Evolutionary conservation across 1,284 basidiomycete species (phyloP).

Genomic region (Leccinum proliferum): DNA sequence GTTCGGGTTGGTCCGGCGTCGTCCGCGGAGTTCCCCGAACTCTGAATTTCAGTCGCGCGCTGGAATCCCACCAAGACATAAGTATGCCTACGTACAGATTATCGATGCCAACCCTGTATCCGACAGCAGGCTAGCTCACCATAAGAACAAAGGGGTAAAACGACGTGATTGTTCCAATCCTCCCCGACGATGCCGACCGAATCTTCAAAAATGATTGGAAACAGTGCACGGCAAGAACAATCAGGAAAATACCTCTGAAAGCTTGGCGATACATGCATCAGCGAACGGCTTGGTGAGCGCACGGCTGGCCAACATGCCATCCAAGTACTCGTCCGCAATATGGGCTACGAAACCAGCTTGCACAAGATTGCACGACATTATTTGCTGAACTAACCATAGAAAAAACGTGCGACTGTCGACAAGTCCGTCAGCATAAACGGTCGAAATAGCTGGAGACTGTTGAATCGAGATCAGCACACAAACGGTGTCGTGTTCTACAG

Average conservation of each 20-base stretch:
- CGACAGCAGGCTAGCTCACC: too few species aligned
- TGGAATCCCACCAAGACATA: too few species aligned
- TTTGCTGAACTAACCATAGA: slow-evolving; percentile 79
- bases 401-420: slow-evolving; percentile 80
- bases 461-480: slow-evolving; percentile 8
- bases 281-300: slow-evolving; percentile 61
- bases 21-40: too few species aligned
- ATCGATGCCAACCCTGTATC: too few species aligned
- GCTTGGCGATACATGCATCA: slow-evolving; percentile 60
- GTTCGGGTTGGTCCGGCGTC: too few species aligned
- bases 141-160: too few species aligned
- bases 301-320: slow-evolving; percentile 65
- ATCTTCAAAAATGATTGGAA: slow-evolving; percentile 38
- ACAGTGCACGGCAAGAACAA: not conserved
- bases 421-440: slow-evolving; percentile 79
- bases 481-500: not conserved
- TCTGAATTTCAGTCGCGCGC: too few species aligned
- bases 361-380: slow-evolving; percentile 72
- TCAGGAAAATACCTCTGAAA: slow-evolving; percentile 54
- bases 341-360: slow-evolving; percentile 80
- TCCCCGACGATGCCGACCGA: slow-evolving; percentile 43
- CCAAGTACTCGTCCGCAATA: slow-evolving; percentile 75
- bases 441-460: slow-evolving; percentile 68
- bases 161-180: too few species aligned
- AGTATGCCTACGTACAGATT: too few species aligned